Evolutionary conservation across 192 early-diverging fungal genomes (phyloP), one percentile per base, ranked within the genome.

Genomic region (Backusella australiensis): DNA sequence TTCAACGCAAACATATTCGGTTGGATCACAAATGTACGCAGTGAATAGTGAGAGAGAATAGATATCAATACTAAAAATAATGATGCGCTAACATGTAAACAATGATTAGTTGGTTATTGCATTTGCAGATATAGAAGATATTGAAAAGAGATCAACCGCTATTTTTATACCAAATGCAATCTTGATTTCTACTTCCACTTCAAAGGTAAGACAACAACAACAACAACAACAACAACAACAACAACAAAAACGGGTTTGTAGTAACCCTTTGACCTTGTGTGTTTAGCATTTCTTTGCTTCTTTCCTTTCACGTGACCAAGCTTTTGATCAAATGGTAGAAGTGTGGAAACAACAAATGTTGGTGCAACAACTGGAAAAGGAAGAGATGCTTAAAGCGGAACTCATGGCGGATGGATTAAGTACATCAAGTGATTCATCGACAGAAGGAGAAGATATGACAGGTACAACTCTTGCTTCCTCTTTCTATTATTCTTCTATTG

Each of bases 1-100:
- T 97, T 97, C 75, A 90, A 95, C 82, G 90, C 93, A 46, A 94
- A 94, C 75, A 94, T 97, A 71, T 94, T 97, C 85, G 95, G 95
- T 41, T 96, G 94, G 91, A 90, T 93, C 12, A 94, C 93, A 29
- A 93, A 86, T 77, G 89, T 87, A 86, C 77, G 80, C 65, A 67
- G 23, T 26, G 6, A 63, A 63, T 29, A 63, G 26, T 4, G 38
- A 39, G 38, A 39, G 38, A 9, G 38, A 39, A 42, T 17, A 23
- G 12, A 29, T 23, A 53, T n/a, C 4, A 35, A 2, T 44, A 29
- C n/a, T 53, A 38, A 69, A 36, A 23, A 39, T 69, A 69, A 69
- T 26, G 26, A 63, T 63, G 56, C 56, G 56, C 56, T 63, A 63
- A 63, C 26, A 63, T 63, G 56, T 63, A 63, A 63, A 63, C 56